Evolutionary conservation across 2,329 filamentous ascomycete genomes (phyloP).

Genomic region (Curvularia lunata): DNA sequence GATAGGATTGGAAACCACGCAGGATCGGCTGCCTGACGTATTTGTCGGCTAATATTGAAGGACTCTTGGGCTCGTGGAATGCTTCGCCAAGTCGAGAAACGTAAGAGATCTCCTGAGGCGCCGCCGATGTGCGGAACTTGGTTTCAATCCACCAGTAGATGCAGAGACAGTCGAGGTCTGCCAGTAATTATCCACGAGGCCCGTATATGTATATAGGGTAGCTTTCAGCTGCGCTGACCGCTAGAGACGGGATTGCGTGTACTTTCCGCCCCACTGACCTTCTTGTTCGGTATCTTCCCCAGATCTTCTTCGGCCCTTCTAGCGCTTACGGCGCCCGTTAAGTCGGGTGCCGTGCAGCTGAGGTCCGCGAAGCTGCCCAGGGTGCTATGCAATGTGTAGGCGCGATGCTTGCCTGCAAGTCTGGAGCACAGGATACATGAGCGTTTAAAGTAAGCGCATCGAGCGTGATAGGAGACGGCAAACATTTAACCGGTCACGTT

Average conservation of each 20-base stretch:
- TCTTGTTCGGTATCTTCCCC: slow-evolving; percentile 17
- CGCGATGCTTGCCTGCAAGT: slow-evolving; percentile 13
- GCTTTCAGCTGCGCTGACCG: slow-evolving; percentile 22
- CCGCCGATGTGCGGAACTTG: slow-evolving; percentile 9
- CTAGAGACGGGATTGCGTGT: slow-evolving; percentile 15
- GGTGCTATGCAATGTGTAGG: slow-evolving; percentile 12
- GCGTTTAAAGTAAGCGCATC: slow-evolving; percentile 2
- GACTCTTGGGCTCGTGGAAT: not conserved
- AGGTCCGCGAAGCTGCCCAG: slow-evolving; percentile 14
- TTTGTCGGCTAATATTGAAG: slow-evolving; percentile 7
- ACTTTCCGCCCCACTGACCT: slow-evolving; percentile 15
- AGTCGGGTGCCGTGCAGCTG: slow-evolving; percentile 23
- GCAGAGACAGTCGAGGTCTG: not conserved
- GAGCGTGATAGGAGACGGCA: slow-evolving; percentile 5
- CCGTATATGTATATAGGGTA: slow-evolving; percentile 20
- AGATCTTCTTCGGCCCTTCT: slow-evolving; percentile 29
- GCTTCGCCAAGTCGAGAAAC: slow-evolving; percentile 3
- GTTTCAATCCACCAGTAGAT: slow-evolving; percentile 14
- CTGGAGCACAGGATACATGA: slow-evolving; percentile 6
- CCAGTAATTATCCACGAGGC: slow-evolving; percentile 2
- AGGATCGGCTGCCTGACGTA: slow-evolving; percentile 4
- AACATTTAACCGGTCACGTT: slow-evolving; percentile 7
- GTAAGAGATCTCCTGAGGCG: slow-evolving; percentile 7
- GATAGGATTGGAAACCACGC: slow-evolving; percentile 8
- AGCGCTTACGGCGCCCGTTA: slow-evolving; percentile 25